Conservation (phyloP, 1,139 yeast species). For the Scheffersomyces segobiensis region DNA sequence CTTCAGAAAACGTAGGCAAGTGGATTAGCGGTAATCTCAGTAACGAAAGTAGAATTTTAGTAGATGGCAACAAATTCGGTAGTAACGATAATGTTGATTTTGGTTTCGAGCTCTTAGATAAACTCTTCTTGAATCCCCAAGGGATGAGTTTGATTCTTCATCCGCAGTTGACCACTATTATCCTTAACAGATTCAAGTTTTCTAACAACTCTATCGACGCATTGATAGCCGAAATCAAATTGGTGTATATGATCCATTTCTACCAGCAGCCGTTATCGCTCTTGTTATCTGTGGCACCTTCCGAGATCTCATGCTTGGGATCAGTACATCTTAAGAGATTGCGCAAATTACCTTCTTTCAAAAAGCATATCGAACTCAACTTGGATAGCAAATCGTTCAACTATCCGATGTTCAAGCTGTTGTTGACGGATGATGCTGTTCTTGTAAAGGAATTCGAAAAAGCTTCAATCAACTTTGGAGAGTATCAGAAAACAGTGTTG, state of each 20-base stretch:
- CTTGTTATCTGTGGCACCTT: constrained; percentile 14
- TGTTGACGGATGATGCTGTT: constrained; percentile 20
- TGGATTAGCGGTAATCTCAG: constrained; percentile 40
- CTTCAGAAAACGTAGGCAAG: constrained; percentile 43
- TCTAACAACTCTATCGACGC: constrained; percentile 55
- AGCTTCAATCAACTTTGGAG: constrained; percentile 18
- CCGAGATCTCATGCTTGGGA: background rate
- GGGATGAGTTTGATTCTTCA: constrained; percentile 18
- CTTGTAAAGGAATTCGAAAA: constrained; percentile 18
- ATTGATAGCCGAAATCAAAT: constrained; percentile 52
- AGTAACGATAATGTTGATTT: constrained; percentile 42
- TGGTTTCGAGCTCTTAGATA: constrained; percentile 38
- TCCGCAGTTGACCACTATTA: constrained; percentile 33
- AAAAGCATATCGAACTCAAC: constrained; percentile 30
- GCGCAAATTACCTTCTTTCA: constrained; percentile 40
- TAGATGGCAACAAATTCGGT: constrained; percentile 44
- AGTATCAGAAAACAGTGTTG: constrained; percentile 25
- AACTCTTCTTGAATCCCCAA: constrained; percentile 31
- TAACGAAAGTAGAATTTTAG: constrained; percentile 29
- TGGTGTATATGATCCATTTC: constrained; percentile 69
- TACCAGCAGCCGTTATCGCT: constrained; percentile 67
- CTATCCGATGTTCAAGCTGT: constrained; percentile 11
- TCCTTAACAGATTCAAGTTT: constrained; percentile 38
- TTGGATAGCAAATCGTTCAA: constrained; percentile 5
- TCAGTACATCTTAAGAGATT: constrained; percentile 20